Conservation (phyloP, 805 yeast genomes). For the Metschnikowia matae region DNA sequence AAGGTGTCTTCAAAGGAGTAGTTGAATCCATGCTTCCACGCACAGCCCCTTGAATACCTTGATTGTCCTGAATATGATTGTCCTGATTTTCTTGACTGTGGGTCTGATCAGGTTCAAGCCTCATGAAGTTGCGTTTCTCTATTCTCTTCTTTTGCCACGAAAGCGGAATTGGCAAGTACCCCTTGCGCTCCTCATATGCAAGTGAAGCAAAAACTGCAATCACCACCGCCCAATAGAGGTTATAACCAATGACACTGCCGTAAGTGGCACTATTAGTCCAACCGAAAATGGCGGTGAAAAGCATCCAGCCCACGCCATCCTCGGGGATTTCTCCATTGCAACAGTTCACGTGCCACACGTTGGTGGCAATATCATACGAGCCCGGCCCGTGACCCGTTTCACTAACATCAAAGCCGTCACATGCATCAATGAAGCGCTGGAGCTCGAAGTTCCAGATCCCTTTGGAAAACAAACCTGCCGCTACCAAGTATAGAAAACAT, state of each 20-base stretch:
- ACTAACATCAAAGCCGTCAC: conserved; percentile 79
- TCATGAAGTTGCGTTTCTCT: conserved; percentile 3
- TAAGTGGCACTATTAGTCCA: conserved; percentile 95
- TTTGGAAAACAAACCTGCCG: conserved; percentile 80
- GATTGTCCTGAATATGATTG: not conserved
- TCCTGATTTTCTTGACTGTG: too few species aligned
- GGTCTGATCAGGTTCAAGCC: not conserved
- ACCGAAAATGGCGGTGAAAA: conserved; percentile 81
- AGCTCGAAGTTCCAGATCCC: conserved; percentile 90
- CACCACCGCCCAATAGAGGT: conserved; percentile 61
- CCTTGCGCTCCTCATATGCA: conserved; percentile 50
- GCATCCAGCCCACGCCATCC: conserved; percentile 87
- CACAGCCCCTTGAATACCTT: not conserved
- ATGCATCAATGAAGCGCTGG: conserved; percentile 66
- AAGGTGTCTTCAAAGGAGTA: conserved; percentile 20
- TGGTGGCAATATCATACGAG: conserved; percentile 70
- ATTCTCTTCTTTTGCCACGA: conserved; percentile 17
- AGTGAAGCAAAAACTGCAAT: conserved; percentile 42
- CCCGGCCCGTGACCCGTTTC: conserved; percentile 95
- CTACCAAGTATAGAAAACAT: conserved; percentile 75
- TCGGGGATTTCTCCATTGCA: conserved; percentile 72
- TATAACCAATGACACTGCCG: conserved; percentile 75
- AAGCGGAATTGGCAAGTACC: conserved; percentile 46
- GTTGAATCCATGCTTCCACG: conserved; percentile 26
- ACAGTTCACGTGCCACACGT: conserved; percentile 94